Percentiles rank a stretch among this genome's conserved stretches.
phyloP scores from a whole-genome alignment of 805 yeast species.

The Monosporozyma unispora region DNA sequence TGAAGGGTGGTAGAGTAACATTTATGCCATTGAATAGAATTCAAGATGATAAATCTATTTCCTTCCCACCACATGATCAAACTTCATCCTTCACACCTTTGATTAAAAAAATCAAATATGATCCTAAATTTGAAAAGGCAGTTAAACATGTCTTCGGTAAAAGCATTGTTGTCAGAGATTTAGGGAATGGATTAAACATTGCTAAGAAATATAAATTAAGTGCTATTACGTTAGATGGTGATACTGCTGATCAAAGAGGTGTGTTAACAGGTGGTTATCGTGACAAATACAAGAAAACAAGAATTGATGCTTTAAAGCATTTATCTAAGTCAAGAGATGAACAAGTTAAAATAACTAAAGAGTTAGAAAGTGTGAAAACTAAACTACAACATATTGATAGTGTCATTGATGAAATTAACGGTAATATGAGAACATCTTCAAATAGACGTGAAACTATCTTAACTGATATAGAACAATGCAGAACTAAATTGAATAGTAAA shows the following conservation, averaged over 20 bases:
- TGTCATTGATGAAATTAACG: conserved; percentile 42
- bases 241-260: conserved; percentile 76
- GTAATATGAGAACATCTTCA: conserved; percentile 31
- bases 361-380: conserved; percentile 34
- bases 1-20: conserved; percentile 75
- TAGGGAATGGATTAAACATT: conserved; percentile 59
- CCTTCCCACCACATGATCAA: conserved; percentile 50
- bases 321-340: conserved; percentile 40
- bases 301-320: conserved; percentile 59
- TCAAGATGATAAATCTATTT: conserved; percentile 28
- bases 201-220: conserved; percentile 53
- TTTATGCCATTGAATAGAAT: conserved; percentile 83
- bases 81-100: conserved; percentile 59
- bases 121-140: conserved; percentile 50
- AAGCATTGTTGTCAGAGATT: conserved; percentile 64
- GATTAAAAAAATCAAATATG: conserved; percentile 61
- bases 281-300: conserved; percentile 49
- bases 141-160: conserved; percentile 74
- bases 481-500: conserved; percentile 35
- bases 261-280: conserved; percentile 82
- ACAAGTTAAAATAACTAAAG: conserved; percentile 24
- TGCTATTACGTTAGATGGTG: conserved; percentile 89
- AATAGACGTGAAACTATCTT: conserved; percentile 36
- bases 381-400: conserved; percentile 41
- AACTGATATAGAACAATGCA: conserved; percentile 36